A percentile compares a stretch with the other conserved stretches of the same genome.
phyloP scores from a whole-genome alignment of 2,329 filamentous ascomycete species.

The Penicillium sp. region DNA sequence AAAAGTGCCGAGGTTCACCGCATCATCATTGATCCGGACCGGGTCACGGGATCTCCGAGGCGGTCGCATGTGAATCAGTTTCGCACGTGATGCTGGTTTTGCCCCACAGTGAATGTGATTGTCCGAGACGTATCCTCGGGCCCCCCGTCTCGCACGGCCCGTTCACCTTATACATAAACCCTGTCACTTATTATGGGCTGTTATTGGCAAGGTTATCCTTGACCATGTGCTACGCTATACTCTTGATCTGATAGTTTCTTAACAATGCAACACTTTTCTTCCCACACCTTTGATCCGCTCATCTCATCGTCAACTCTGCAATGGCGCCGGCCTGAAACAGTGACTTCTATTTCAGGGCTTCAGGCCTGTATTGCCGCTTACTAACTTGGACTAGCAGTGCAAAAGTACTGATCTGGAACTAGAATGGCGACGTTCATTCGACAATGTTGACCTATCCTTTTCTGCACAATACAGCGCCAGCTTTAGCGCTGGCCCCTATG shows the following conservation, averaged over 20 bases:
- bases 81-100: conserved; percentile 3
- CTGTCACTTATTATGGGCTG: background rate
- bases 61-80: conserved; percentile 10
- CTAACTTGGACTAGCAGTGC: background rate
- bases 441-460: background rate
- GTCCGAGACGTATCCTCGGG: too few relatives aligned
- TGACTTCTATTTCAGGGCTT: background rate
- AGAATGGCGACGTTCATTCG: background rate
- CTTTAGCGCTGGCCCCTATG: background rate
- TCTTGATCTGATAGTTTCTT: background rate
- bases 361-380: background rate
- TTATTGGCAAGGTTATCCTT: background rate
- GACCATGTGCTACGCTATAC: background rate
- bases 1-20: conserved; percentile 14
- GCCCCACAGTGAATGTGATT: too few relatives aligned
- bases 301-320: background rate
- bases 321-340: background rate
- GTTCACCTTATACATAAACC: background rate
- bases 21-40: conserved; percentile 22
- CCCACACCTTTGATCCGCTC: background rate
- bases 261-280: background rate
- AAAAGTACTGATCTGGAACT: background rate
- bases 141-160: background rate
- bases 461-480: background rate
- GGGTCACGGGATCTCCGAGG: conserved; percentile 9